phyloP scores from a whole-genome alignment of 139 green algal species.

The Chlamydomonas sp. region DNA sequence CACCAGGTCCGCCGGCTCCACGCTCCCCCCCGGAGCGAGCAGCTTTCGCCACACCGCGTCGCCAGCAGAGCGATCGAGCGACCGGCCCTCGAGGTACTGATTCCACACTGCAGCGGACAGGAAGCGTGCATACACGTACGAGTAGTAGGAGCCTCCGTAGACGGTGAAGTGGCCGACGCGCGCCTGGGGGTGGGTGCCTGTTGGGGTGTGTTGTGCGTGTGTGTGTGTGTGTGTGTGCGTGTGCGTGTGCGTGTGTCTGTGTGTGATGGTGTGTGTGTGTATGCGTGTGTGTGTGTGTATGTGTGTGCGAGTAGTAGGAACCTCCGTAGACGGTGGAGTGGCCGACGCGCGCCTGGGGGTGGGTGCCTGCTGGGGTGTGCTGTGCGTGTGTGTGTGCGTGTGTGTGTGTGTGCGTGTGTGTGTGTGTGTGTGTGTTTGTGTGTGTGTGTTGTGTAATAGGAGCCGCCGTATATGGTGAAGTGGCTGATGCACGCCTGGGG shows the following conservation, averaged over 20 bases:
- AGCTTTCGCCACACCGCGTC: too few species aligned
- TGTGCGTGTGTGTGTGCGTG: too few species aligned
- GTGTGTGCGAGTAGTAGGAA: conserved; percentile 59
- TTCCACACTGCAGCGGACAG: conserved; percentile 60
- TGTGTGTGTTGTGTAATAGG: conserved; percentile 56
- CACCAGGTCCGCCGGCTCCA: too few species aligned
- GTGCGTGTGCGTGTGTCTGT: conserved; percentile 10
- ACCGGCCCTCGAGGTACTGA: conserved; percentile 38
- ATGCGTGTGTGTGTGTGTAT: not conserved
- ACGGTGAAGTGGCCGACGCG: conserved; percentile 70
- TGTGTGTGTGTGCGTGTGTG: not conserved
- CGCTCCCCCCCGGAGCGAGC: too few species aligned
- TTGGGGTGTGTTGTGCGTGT: too few species aligned
- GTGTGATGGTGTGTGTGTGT: too few species aligned
- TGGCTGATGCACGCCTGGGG: conserved; percentile 62
- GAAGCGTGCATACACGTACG: conserved; percentile 68
- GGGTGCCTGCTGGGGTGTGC: too few species aligned
- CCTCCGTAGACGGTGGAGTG: conserved; percentile 76
- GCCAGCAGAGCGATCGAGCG: too few species aligned
- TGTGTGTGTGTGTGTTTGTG: conserved; percentile 8
- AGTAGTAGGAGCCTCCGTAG: conserved; percentile 78
- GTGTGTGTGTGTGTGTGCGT: not conserved
- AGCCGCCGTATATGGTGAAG: conserved; percentile 68
- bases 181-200: conserved; percentile 27
- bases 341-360: conserved; percentile 51